These are phyloP conservation scores for Liriodendron chinense DNA, from an alignment of 164 flowering plant species.

Conservation along the genomic window DNA sequence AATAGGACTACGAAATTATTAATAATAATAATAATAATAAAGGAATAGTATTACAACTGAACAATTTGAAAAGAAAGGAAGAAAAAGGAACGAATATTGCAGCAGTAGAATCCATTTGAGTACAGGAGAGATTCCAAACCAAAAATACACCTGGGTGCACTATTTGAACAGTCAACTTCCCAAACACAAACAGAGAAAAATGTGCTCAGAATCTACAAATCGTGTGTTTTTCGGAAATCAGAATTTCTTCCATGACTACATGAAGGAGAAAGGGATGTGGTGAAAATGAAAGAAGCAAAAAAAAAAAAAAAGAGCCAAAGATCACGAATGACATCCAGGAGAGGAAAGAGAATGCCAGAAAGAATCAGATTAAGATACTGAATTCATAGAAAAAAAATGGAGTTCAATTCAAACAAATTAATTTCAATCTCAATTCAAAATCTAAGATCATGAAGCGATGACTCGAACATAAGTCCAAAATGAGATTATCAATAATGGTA, in stretches of 20 bases:
- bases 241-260: neutral
- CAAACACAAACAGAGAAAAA: neutral
- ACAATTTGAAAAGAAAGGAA: neutral
- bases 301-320: neutral
- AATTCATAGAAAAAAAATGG: neutral
- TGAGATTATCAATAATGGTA: too few relatives aligned
- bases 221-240: too few relatives aligned
- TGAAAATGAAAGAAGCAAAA: neutral
- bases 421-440: neutral
- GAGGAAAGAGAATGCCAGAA: neutral
- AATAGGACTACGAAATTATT: neutral
- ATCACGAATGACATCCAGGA: too few relatives aligned
- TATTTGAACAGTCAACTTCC: neutral
- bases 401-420: neutral
- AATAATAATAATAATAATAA: too few relatives aligned
- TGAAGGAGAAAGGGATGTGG: neutral
- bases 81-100: too few relatives aligned
- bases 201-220: too few relatives aligned
- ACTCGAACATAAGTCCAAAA: too few relatives aligned
- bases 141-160: neutral
- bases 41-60: neutral
- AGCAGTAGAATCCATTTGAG: too few relatives aligned
- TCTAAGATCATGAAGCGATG: too few relatives aligned
- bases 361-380: neutral
- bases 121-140: neutral